Evolutionary conservation across 495 filamentous ascomycete species (phyloP).

Genomic region (Stereocaulon alpinum): DNA sequence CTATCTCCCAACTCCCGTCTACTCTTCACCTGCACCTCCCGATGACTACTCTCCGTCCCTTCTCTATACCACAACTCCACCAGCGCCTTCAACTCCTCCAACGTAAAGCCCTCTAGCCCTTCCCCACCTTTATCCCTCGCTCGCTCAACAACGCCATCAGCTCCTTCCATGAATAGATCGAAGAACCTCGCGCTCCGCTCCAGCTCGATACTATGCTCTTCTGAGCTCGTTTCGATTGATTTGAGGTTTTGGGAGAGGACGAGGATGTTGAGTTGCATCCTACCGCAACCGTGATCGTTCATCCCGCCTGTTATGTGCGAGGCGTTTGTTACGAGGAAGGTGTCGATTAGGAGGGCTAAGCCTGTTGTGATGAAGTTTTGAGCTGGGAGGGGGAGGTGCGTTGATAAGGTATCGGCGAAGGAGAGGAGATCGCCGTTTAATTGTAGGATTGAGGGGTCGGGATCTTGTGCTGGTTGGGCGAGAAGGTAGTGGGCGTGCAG

Average conservation of each 20-base stretch:
- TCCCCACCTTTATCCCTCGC: slow-evolving; percentile 27
- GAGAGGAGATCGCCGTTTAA: slow-evolving; percentile 71
- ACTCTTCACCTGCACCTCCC: slow-evolving; percentile 62
- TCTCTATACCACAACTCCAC: slow-evolving; percentile 84
- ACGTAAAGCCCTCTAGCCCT: slow-evolving; percentile 48
- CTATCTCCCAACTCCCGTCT: slow-evolving; percentile 68
- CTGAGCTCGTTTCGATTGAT: slow-evolving; percentile 53
- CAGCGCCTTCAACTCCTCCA: slow-evolving; percentile 75
- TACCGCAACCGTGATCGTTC: slow-evolving; percentile 63
- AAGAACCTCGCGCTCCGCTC: slow-evolving; percentile 64
- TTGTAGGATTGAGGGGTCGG: slow-evolving; percentile 64
- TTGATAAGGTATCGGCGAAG: slow-evolving; percentile 70
- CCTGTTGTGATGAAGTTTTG: slow-evolving; percentile 65
- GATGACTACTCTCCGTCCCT: slow-evolving; percentile 55
- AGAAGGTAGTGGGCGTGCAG: slow-evolving; percentile 47
- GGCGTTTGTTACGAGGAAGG: slow-evolving; percentile 55
- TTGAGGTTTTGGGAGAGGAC: slow-evolving; percentile 93
- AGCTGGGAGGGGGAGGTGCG: slow-evolving; percentile 50
- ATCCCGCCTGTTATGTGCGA: slow-evolving; percentile 50
- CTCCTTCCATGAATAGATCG: slow-evolving; percentile 66
- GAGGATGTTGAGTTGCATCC: slow-evolving; percentile 82
- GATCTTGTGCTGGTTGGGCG: slow-evolving; percentile 63
- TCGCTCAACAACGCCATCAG: slow-evolving; percentile 40
- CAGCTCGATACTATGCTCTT: slow-evolving; percentile 30
- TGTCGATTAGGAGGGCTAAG: slow-evolving; percentile 60